Conservation (phyloP, 306 rosid species). For the Astragalus glycyphyllos region DNA sequence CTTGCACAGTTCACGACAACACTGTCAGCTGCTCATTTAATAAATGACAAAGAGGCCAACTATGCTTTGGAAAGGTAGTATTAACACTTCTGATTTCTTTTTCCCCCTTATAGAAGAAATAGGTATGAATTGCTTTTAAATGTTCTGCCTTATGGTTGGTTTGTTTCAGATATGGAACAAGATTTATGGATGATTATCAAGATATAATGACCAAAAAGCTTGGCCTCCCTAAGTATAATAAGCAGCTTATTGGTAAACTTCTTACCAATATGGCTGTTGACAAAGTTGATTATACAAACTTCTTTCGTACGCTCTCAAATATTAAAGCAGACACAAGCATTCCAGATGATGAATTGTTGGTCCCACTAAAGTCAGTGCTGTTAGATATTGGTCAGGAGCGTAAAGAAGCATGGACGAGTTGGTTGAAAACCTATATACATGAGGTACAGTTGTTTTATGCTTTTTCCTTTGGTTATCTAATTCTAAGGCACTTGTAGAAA, state of each 20-base stretch:
- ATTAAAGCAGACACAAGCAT: constrained; percentile 80
- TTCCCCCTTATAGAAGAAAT: constrained; percentile 10
- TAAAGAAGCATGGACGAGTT: constrained; percentile 89
- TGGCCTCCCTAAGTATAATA: constrained; percentile 91
- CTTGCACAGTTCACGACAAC: constrained; percentile 79
- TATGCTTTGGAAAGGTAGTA: constrained; percentile 95
- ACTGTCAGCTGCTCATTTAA: constrained; percentile 72
- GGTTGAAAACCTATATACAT: constrained; percentile 80
- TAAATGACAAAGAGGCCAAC: constrained; percentile 88
- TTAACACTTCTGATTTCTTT: constrained; percentile 36
- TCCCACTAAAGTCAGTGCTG: constrained; percentile 85
- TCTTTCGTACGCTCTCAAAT: constrained; percentile 83
- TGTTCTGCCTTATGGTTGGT: constrained; percentile 39
- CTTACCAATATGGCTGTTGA: constrained; percentile 95
- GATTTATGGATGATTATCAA: constrained; percentile 97
- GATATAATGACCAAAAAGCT: constrained; percentile 93
- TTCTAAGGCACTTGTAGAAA: background rate
- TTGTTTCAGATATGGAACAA: constrained; percentile 78
- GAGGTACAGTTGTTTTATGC: constrained; percentile 64
- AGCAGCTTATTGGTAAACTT: constrained; percentile 87
- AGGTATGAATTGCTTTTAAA: constrained; percentile 9
- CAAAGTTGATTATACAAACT: constrained; percentile 96
- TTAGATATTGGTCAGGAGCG: constrained; percentile 98
- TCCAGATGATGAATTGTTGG: constrained; percentile 79
- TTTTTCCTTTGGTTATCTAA: constrained; percentile 7